Percentiles rank a stretch among this genome's conserved stretches.
These are phyloP conservation scores for Xylaria sp. DNA, from an alignment of 2,329 filamentous ascomycete genomes.

Conservation along the genomic window DNA sequence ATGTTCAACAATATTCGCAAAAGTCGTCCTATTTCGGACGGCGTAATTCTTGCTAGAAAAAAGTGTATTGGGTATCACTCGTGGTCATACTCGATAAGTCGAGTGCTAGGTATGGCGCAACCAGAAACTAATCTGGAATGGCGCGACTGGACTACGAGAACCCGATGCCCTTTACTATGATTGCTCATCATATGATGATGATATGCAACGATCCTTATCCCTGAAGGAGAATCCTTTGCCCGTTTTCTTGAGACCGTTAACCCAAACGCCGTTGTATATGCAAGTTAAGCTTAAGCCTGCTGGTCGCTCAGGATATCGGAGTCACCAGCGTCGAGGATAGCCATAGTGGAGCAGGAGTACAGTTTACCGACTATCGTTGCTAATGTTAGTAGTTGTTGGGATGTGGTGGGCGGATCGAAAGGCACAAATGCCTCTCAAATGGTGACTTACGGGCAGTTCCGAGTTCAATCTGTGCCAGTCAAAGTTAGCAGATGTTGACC, in stretches of 20 bases:
- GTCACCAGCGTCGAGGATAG: constrained; percentile 96
- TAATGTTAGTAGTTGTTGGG: constrained; percentile 31
- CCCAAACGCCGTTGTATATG: constrained; percentile 48
- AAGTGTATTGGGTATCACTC: constrained; percentile 49
- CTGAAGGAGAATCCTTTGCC: constrained; percentile 39
- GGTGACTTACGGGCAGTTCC: constrained; percentile 67
- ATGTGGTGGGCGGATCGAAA: background rate
- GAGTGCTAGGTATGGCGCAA: constrained; percentile 32
- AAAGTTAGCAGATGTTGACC: constrained; percentile 72
- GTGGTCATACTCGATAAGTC: constrained; percentile 39
- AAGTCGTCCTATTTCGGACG: background rate
- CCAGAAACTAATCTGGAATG: constrained; percentile 25
- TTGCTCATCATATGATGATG: constrained; percentile 29
- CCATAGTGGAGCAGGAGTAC: constrained; percentile 97
- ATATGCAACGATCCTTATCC: constrained; percentile 27
- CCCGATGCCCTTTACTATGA: constrained; percentile 27
- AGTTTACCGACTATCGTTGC: constrained; percentile 86
- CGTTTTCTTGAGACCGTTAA: constrained; percentile 46
- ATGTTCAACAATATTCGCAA: too few species aligned
- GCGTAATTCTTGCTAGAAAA: constrained; percentile 21
- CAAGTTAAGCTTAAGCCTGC: constrained; percentile 63
- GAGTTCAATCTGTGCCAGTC: constrained; percentile 82
- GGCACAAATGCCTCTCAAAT: background rate
- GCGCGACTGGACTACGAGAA: constrained; percentile 35
- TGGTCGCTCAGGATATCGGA: constrained; percentile 93